phyloP scores from a whole-genome alignment of 768 basidiomycete genomes.

The Trametes sanguinea region DNA sequence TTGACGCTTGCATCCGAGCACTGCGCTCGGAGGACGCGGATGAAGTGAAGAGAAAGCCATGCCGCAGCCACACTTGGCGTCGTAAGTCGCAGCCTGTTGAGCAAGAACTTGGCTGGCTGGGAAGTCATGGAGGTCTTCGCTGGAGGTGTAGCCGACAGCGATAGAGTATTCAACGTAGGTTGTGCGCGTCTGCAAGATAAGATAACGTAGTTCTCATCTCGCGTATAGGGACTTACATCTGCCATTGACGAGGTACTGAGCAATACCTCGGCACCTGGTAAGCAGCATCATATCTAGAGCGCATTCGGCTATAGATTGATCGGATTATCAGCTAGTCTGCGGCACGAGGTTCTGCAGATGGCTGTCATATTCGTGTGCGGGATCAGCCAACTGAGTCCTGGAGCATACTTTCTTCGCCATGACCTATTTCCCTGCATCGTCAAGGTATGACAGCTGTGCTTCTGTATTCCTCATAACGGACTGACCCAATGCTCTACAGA shows the following conservation, averaged over 20 bases:
- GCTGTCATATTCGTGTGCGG: constrained; percentile 60
- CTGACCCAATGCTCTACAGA: constrained; percentile 35
- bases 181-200: neutral
- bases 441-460: constrained; percentile 38
- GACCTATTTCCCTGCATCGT: constrained; percentile 61
- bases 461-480: neutral
- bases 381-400: constrained; percentile 64
- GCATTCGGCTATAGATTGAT: neutral
- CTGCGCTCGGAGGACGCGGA: constrained; percentile 39
- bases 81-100: constrained; percentile 48
- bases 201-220: neutral
- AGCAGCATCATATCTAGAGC: constrained; percentile 10
- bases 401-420: constrained; percentile 66
- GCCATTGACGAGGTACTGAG: constrained; percentile 49
- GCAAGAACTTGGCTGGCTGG: constrained; percentile 66
- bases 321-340: constrained; percentile 41
- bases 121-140: constrained; percentile 73
- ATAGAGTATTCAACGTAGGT: constrained; percentile 56
- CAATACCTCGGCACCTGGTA: constrained; percentile 49
- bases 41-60: constrained; percentile 40
- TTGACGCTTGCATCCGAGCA: constrained; percentile 46
- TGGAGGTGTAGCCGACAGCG: constrained; percentile 59
- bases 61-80: constrained; percentile 56
- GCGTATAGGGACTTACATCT: constrained; percentile 48
- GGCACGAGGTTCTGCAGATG: constrained; percentile 58